phyloP scores from a whole-genome alignment of 2,329 filamentous ascomycete species.

The Pseudogymnoascus sp. region DNA sequence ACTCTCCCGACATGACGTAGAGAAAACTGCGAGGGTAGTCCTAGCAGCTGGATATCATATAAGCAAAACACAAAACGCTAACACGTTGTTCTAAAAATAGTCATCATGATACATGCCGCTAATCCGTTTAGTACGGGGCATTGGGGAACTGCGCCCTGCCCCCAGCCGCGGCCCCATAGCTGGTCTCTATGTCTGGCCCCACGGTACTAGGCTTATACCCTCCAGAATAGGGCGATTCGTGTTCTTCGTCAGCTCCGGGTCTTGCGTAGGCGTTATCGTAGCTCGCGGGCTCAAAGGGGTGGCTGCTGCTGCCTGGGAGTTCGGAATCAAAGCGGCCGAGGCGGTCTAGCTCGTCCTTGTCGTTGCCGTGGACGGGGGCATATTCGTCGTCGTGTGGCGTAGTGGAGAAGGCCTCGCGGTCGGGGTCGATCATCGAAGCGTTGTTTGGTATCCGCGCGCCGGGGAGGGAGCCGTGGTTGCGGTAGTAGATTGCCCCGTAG shows the following conservation, averaged over 20 bases:
- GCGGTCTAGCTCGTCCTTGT: slow-evolving; percentile 31
- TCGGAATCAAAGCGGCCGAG: neutral
- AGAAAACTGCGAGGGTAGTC: neutral
- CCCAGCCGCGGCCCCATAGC: neutral
- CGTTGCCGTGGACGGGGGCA: slow-evolving; percentile 49
- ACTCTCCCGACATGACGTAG: neutral
- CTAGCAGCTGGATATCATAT: neutral
- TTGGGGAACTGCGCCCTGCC: neutral
- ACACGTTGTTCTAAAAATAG: neutral
- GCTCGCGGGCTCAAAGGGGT: neutral
- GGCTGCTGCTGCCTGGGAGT: neutral
- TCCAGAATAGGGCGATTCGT: neutral
- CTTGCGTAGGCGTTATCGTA: neutral
- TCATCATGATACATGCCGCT: slow-evolving; percentile 3
- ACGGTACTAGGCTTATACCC: neutral
- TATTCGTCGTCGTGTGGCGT: slow-evolving; percentile 60
- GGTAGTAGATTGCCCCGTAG: slow-evolving; percentile 53
- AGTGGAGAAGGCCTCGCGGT: slow-evolving; percentile 62
- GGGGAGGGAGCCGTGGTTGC: slow-evolving; percentile 51
- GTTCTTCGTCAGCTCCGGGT: neutral
- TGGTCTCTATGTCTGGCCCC: neutral
- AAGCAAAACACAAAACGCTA: slow-evolving; percentile 2
- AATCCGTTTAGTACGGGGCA: neutral
- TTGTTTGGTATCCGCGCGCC: slow-evolving; percentile 36
- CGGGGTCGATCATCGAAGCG: slow-evolving; percentile 49